These are phyloP conservation scores for Candida dubliniensis DNA, from an alignment of 1,139 yeast species.

Conservation along the genomic window DNA sequence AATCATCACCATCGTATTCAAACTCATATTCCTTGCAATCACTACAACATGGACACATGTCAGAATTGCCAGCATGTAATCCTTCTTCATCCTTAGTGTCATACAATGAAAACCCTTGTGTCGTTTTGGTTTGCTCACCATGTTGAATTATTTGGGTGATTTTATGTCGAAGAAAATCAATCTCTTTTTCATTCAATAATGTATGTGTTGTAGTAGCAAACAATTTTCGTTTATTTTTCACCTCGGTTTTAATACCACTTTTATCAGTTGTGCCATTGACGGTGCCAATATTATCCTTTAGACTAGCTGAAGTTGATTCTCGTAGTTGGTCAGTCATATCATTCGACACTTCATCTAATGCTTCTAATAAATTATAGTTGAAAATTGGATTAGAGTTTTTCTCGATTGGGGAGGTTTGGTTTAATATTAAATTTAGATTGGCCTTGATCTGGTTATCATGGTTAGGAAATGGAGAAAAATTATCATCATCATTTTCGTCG, in stretches of 20 bases:
- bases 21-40: constrained; percentile 15
- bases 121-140: constrained; percentile 11
- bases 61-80: constrained; percentile 33
- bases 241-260: background rate
- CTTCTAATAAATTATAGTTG: constrained; percentile 33
- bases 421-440: no score
- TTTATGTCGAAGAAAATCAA: constrained; percentile 32
- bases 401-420: constrained; percentile 2
- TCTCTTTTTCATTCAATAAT: constrained; percentile 31
- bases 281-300: constrained; percentile 1
- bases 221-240: constrained; percentile 3
- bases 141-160: constrained; percentile 27
- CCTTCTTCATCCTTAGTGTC: constrained; percentile 47
- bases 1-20: constrained; percentile 8
- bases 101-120: constrained; percentile 36
- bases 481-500: constrained; percentile 18
- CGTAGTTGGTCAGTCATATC: constrained; percentile 13
- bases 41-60: constrained; percentile 17
- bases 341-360: constrained; percentile 28
- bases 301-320: background rate
- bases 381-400: constrained; percentile 24
- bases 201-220: constrained; percentile 14
- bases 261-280: constrained; percentile 1
- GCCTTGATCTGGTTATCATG: constrained; percentile 16
- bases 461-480: constrained; percentile 34